Evolutionary conservation across 2,329 filamentous ascomycete genomes (phyloP).

Genomic region (Alternaria ventricosa): DNA sequence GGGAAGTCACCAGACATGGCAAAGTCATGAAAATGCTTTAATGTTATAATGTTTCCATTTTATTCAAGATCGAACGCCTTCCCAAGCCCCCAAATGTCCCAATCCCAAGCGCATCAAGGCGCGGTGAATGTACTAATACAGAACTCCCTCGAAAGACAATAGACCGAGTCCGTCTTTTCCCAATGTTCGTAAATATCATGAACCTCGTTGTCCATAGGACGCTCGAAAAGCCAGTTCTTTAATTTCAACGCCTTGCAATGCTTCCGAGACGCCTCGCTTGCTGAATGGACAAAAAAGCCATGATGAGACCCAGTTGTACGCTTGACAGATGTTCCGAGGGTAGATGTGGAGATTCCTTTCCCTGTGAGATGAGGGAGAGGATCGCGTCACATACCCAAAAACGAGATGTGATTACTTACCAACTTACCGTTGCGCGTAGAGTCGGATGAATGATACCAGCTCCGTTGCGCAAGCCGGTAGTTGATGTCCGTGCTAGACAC

Average conservation of each 20-base stretch:
- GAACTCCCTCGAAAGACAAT: constrained; percentile 13
- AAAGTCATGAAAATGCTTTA: not conserved
- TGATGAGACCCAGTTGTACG: constrained; percentile 26
- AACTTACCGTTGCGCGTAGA: constrained; percentile 52
- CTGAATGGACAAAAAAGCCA: constrained; percentile 25
- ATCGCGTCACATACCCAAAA: constrained; percentile 50
- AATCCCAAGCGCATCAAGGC: not conserved
- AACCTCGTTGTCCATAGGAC: constrained; percentile 28
- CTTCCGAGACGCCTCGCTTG: constrained; percentile 44
- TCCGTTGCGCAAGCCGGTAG: constrained; percentile 49
- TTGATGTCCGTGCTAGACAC: constrained; percentile 19
- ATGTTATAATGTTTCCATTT: constrained; percentile 6
- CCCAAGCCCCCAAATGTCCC: not conserved
- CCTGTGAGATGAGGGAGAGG: constrained; percentile 19
- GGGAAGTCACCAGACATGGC: not conserved
- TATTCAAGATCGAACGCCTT: constrained; percentile 5
- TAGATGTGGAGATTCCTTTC: constrained; percentile 40
- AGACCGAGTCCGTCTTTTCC: constrained; percentile 12
- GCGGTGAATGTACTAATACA: not conserved
- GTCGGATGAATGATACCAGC: constrained; percentile 39
- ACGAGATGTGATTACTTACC: constrained; percentile 50
- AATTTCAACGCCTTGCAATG: constrained; percentile 32
- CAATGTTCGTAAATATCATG: constrained; percentile 24
- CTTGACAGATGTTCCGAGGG: constrained; percentile 37
- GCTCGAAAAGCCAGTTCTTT: constrained; percentile 29